Evolutionary conservation across 768 basidiomycete species (phyloP).

Genomic region (Stropharia rugosoannulata): DNA sequence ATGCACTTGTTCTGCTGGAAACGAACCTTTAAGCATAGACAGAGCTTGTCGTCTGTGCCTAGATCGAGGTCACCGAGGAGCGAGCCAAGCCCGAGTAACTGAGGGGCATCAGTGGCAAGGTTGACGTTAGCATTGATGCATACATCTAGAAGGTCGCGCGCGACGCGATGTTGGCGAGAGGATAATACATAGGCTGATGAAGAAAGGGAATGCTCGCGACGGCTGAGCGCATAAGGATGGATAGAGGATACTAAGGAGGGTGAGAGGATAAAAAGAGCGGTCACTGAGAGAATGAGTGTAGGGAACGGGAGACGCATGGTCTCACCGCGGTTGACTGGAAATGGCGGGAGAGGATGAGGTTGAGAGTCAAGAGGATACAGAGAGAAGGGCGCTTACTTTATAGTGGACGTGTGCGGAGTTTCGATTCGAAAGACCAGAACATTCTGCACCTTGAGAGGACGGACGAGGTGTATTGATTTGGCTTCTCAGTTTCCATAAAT

Average conservation of each 20-base stretch:
- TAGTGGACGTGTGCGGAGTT: slow-evolving; percentile 5
- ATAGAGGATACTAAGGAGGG: slow-evolving; percentile 10
- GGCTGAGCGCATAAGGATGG: slow-evolving; percentile 20
- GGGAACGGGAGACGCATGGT: slow-evolving; percentile 26
- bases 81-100: slow-evolving; percentile 20
- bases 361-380: slow-evolving; percentile 8
- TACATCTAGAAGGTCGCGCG: slow-evolving; percentile 29
- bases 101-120: slow-evolving; percentile 21
- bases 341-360: not conserved
- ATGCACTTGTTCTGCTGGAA: not conserved
- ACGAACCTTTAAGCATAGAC: slow-evolving; percentile 40
- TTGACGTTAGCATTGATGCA: slow-evolving; percentile 28
- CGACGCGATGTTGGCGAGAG: slow-evolving; percentile 24
- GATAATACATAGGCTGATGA: slow-evolving; percentile 16
- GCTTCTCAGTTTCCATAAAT: slow-evolving; percentile 1
- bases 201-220: slow-evolving; percentile 19
- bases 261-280: slow-evolving; percentile 18
- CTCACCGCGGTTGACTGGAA: slow-evolving; percentile 4
- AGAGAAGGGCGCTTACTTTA: slow-evolving; percentile 6
- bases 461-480: not conserved
- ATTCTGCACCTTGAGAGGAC: not conserved
- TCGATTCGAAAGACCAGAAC: slow-evolving; percentile 1
- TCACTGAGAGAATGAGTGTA: slow-evolving; percentile 24
- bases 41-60: slow-evolving; percentile 27
- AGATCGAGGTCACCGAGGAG: slow-evolving; percentile 20